A percentile compares a stretch with the other conserved stretches of the same genome.
These are phyloP conservation scores for Piromyces finnis DNA, from an alignment of 192 early-diverging fungal genomes.

Conservation along the genomic window DNA sequence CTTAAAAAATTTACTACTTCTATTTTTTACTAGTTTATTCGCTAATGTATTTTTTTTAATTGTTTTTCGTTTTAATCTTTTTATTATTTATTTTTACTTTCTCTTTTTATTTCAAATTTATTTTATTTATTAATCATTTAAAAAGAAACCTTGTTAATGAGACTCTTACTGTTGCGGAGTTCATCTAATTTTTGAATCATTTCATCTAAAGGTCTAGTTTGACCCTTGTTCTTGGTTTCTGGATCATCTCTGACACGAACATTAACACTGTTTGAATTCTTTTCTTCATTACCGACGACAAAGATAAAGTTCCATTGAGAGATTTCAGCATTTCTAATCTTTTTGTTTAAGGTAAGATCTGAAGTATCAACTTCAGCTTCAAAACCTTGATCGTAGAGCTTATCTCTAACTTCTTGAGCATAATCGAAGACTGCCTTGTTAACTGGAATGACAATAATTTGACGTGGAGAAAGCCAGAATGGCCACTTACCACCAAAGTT, in stretches of 20 bases:
- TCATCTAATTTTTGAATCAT: slow-evolving; percentile 48
- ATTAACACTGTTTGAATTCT: slow-evolving; percentile 60
- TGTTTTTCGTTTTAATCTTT: no score
- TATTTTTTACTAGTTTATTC: no score
- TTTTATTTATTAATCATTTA: no score
- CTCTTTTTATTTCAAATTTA: no score
- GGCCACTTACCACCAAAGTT: slow-evolving; percentile 95
- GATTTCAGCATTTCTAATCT: slow-evolving; percentile 90
- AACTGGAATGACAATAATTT: slow-evolving; percentile 80
- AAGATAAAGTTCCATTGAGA: slow-evolving; percentile 93
- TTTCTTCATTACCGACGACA: slow-evolving; percentile 80
- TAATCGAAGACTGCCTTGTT: slow-evolving; percentile 60
- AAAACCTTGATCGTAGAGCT: slow-evolving; percentile 53
- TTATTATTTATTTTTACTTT: no score
- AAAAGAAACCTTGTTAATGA: neutral
- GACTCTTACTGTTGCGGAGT: slow-evolving; percentile 32
- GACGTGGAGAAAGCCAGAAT: slow-evolving; percentile 92
- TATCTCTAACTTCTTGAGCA: slow-evolving; percentile 52
- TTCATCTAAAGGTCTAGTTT: slow-evolving; percentile 52
- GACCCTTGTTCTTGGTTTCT: slow-evolving; percentile 37
- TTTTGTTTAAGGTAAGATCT: slow-evolving; percentile 86
- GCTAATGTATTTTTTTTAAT: no score
- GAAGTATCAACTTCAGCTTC: slow-evolving; percentile 71
- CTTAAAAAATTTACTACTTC: no score
- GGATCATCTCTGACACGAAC: slow-evolving; percentile 74